These are phyloP conservation scores for Silybum marianum DNA, from an alignment of 129 eudicot genomes.

Conservation along the genomic window DNA sequence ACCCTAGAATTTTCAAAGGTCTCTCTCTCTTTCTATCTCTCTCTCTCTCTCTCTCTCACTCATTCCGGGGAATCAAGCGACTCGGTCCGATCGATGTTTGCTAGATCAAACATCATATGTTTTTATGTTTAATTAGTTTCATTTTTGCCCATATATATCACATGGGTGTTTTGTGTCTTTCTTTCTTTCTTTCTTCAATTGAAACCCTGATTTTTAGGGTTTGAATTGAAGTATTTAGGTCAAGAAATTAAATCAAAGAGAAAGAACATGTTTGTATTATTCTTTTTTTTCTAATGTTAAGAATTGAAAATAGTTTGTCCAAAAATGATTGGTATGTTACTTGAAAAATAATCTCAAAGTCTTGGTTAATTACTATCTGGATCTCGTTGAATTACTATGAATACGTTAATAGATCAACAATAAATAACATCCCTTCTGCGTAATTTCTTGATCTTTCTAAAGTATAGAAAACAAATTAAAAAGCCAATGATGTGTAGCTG, in stretches of 20 bases:
- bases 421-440: neutral
- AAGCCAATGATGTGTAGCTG: no score
- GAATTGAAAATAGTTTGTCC: neutral
- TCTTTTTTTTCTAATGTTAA: neutral
- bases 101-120: conserved; percentile 29
- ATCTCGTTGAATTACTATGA: neutral
- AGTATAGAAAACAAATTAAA: neutral
- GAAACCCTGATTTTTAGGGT: conserved; percentile 33
- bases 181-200: neutral
- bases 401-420: neutral
- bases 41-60: conserved; percentile 23
- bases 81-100: conserved; percentile 43
- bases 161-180: conserved; percentile 3
- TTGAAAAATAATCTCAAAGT: neutral
- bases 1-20: conserved; percentile 25
- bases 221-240: conserved; percentile 29
- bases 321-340: neutral
- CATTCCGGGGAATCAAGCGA: conserved; percentile 40
- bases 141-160: neutral
- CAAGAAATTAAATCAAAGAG: neutral
- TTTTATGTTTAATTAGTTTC: neutral
- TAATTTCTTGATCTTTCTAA: neutral
- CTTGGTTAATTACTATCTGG: neutral
- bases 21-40: neutral
- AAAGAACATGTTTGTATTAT: conserved; percentile 14